These are phyloP conservation scores for Stenogyne calaminthoides DNA, from an alignment of 305 asterid species.

Conservation along the genomic window DNA sequence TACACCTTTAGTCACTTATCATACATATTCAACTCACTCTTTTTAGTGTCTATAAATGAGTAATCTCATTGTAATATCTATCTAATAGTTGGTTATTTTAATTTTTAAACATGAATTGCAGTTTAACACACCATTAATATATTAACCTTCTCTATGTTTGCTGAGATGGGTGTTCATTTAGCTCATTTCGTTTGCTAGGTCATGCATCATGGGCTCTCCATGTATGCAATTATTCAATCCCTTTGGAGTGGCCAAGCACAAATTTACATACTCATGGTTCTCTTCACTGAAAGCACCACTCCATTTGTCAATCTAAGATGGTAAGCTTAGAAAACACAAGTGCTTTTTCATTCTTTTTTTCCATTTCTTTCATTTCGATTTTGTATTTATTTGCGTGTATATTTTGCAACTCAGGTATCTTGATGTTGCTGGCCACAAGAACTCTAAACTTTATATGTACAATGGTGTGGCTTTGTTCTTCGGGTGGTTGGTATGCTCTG, in stretches of 20 bases:
- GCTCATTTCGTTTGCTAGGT: conserved; percentile 46
- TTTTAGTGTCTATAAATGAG: not conserved
- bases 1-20: conserved; percentile 8
- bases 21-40: not conserved
- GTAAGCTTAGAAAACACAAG: conserved; percentile 41
- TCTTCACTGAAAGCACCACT: conserved; percentile 83
- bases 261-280: conserved; percentile 84
- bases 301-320: conserved; percentile 92
- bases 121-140: not conserved
- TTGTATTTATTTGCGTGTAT: not conserved
- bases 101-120: not conserved
- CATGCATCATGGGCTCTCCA: conserved; percentile 85
- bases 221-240: conserved; percentile 69
- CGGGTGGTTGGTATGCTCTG: conserved; percentile 78
- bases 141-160: not conserved
- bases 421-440: conserved; percentile 70
- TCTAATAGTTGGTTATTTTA: not conserved
- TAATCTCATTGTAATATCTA: not conserved
- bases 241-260: conserved; percentile 81
- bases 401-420: conserved; percentile 53
- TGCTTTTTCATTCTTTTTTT: not conserved
- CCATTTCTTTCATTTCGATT: conserved; percentile 3
- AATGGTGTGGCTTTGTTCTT: conserved; percentile 77
- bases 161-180: not conserved
- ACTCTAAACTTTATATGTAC: conserved; percentile 55